Evolutionary conservation across 2,329 filamentous ascomycete species (phyloP), one percentile per base, ranked within the genome.

Genomic region (Cryphonectria naterciae): DNA sequence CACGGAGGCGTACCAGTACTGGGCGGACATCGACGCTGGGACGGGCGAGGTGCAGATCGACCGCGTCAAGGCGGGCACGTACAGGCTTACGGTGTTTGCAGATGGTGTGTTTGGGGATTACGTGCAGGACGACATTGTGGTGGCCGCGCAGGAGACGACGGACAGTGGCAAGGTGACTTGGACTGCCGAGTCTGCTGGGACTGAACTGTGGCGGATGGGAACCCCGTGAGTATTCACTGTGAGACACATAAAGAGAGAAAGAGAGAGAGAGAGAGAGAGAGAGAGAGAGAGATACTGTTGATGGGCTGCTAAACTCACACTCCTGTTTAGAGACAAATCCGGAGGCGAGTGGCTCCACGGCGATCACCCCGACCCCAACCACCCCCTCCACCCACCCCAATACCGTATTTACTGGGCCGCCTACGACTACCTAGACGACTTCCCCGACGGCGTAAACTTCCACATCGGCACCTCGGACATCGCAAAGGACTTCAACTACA

Each of bases 21-120:
- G 89, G 89, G 83, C 81, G 0, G 83, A 87, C 22, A 82, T 90
- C 10, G 79, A 84, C 60, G 60, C 8, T 17, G 41, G 70, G 0
- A 80, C 77, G 1, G 88, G 88, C 2, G 77, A 78, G 5, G 86
- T 88, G 6, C 79, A 77, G 13, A 89, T 92, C 69, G 83, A 81
- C 35, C 81, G 82, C 6, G 84, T 91, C 52, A 87, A 85, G 73
- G 84, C 83, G 4, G 89, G 88, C 7, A 87, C 81, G 0, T 92
- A 91, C 78, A 83, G 89, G 2, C 79, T 92, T 10, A 91, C 89
- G 1, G 79, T 91, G 41, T 91, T 90, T 74, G 89, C 88, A 0
- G 85, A 88, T 15, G 86, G 85, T 0, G 83, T 91, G 56, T 91
- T 91, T 71, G 89, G 89, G 0, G 83, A 90, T 73, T 89, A 85